These are phyloP conservation scores for Leptographium flavum DNA, from an alignment of 2,329 filamentous ascomycete genomes.

Conservation along the genomic window DNA sequence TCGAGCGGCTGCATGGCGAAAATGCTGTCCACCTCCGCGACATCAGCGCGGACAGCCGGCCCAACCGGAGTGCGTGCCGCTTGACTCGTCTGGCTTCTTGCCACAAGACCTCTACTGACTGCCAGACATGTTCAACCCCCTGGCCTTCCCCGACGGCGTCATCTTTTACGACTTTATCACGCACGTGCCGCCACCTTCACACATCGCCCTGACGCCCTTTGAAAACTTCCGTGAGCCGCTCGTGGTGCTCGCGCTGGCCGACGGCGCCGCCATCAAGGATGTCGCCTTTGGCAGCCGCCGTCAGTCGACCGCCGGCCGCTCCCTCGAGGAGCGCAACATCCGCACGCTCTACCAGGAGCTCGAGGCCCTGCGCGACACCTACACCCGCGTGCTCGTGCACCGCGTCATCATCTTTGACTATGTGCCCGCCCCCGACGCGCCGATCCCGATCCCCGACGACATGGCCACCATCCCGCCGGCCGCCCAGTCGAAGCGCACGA, in stretches of 20 bases:
- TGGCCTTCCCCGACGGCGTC: conserved; percentile 72
- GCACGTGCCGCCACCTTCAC: conserved; percentile 63
- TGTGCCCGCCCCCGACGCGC: conserved; percentile 28
- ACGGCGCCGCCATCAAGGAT: conserved; percentile 55
- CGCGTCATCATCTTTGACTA: conserved; percentile 73
- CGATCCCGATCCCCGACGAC: conserved; percentile 48
- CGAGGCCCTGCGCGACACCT: conserved; percentile 55
- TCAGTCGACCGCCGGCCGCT: conserved; percentile 35
- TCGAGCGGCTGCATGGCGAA: conserved; percentile 63
- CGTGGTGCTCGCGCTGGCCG: conserved; percentile 70
- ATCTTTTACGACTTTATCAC: conserved; percentile 82
- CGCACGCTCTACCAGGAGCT: conserved; percentile 51
- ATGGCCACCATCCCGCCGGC: conserved; percentile 56
- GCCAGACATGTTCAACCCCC: conserved; percentile 82
- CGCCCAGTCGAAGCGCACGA: conserved; percentile 58
- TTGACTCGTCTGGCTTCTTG: background rate
- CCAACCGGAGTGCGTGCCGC: conserved; percentile 62
- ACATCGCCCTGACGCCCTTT: conserved; percentile 71
- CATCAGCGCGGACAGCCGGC: conserved; percentile 69
- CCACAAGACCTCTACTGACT: background rate
- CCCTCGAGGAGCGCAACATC: conserved; percentile 41
- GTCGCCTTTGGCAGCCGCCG: conserved; percentile 35
- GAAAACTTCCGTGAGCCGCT: conserved; percentile 80
- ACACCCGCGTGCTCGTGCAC: conserved; percentile 63
- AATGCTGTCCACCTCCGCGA: conserved; percentile 75